phyloP scores from a whole-genome alignment of 1,284 basidiomycete species.

The Puccinia polysora region DNA sequence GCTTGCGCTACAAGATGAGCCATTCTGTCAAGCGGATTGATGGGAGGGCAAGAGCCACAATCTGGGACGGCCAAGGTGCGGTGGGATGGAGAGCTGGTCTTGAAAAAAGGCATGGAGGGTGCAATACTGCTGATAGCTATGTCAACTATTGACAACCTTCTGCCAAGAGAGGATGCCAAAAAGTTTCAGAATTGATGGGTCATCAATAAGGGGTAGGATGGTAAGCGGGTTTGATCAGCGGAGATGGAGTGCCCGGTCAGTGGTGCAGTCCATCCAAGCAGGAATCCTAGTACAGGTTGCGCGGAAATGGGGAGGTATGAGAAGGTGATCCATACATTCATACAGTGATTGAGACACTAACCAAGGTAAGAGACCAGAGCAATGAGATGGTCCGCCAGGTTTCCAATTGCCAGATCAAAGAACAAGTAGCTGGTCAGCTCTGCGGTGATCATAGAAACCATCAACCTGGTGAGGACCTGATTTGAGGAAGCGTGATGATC shows the following conservation, averaged over 20 bases:
- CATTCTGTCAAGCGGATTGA: conserved; percentile 30
- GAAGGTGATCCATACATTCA: not conserved
- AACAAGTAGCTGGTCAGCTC: not conserved
- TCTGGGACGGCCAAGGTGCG: too few species aligned
- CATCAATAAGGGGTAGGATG: not conserved
- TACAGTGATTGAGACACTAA: not conserved
- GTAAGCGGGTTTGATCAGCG: not conserved
- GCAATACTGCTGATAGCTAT: conserved; percentile 48
- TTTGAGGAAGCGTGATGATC: not conserved
- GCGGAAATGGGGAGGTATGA: too few species aligned
- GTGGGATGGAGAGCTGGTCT: too few species aligned
- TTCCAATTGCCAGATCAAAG: not conserved
- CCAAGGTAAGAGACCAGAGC: not conserved
- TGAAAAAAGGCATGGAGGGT: conserved; percentile 46
- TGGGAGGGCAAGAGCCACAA: conserved; percentile 1
- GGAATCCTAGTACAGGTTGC: too few species aligned
- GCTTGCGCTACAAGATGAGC: conserved; percentile 44
- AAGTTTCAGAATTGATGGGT: not conserved
- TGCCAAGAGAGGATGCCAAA: not conserved
- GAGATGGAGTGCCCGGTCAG: not conserved
- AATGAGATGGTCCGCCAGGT: not conserved
- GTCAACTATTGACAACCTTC: not conserved
- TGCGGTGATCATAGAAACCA: not conserved
- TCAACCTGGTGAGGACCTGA: not conserved
- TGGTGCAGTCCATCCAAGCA: too few species aligned